These are phyloP conservation scores for Lasiosphaeria hispida DNA, from an alignment of 495 filamentous ascomycete species.

Conservation along the genomic window DNA sequence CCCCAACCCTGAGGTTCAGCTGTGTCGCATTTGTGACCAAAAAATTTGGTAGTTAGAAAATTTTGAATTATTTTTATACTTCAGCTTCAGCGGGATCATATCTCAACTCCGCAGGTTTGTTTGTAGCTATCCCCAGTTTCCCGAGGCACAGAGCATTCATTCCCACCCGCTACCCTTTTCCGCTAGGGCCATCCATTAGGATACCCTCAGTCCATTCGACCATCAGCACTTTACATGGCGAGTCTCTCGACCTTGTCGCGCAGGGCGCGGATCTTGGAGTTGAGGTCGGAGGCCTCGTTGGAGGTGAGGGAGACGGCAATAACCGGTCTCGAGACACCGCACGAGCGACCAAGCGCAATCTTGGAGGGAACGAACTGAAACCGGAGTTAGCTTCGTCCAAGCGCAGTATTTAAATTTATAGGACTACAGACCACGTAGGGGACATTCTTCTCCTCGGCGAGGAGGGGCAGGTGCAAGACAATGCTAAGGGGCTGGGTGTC, in stretches of 20 bases:
- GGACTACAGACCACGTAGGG: constrained; percentile 56
- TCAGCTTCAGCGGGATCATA: too few relatives aligned
- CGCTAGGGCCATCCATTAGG: background rate
- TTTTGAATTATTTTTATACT: too few relatives aligned
- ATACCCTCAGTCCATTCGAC: background rate
- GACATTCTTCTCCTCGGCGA: constrained; percentile 63
- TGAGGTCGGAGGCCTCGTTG: constrained; percentile 88
- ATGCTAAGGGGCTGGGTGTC: constrained; percentile 86
- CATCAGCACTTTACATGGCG: constrained; percentile 68
- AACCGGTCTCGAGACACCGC: constrained; percentile 81
- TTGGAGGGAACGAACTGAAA: constrained; percentile 13
- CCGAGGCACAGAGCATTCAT: too few relatives aligned
- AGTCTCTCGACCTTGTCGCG: constrained; percentile 96
- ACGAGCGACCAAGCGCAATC: constrained; percentile 76
- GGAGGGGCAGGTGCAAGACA: constrained; percentile 85
- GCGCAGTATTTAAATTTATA: constrained; percentile 47
- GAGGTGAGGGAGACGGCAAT: constrained; percentile 86
- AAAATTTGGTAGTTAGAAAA: too few relatives aligned
- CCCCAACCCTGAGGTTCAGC: too few relatives aligned
- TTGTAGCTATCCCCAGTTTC: too few relatives aligned
- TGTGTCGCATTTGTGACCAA: too few relatives aligned
- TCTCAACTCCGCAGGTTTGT: too few relatives aligned
- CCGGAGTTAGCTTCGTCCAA: background rate
- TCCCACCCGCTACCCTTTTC: background rate
- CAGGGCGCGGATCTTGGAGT: constrained; percentile 75